phyloP scores from a whole-genome alignment of 1,284 basidiomycete species.

The Sparassis latifolia region DNA sequence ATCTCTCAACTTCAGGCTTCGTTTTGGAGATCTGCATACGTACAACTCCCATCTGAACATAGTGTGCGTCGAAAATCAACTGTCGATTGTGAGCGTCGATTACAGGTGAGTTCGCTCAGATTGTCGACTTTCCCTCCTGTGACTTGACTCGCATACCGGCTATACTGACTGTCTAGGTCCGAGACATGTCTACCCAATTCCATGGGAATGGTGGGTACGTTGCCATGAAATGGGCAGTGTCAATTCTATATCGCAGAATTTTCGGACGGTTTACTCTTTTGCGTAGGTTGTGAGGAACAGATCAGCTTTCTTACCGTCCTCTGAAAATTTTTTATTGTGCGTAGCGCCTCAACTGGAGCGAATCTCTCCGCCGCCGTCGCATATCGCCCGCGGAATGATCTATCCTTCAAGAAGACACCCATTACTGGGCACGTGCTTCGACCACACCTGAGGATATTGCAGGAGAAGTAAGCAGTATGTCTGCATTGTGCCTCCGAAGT shows the following conservation, averaged over 20 bases:
- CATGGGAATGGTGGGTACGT: constrained; percentile 11
- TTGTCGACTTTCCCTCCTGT: not conserved
- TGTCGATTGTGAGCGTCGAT: constrained; percentile 15
- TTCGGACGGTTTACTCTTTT: no score
- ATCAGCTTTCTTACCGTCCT: constrained; percentile 2
- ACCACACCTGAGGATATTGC: constrained; percentile 1
- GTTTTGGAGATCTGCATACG: constrained; percentile 9
- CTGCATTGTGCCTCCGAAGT: not conserved
- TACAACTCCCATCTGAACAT: constrained; percentile 13
- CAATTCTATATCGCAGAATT: no score
- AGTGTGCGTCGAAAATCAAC: constrained; percentile 12
- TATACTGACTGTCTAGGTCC: no score
- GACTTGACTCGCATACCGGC: not conserved
- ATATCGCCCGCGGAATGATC: constrained; percentile 13
- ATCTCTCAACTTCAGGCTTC: constrained; percentile 4
- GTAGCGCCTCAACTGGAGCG: constrained; percentile 15
- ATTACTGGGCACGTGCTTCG: constrained; percentile 15
- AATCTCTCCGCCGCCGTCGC: constrained; percentile 13
- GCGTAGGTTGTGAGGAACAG: constrained; percentile 10
- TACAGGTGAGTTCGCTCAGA: constrained; percentile 11
- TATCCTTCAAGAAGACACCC: constrained; percentile 9
- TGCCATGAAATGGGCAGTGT: constrained; percentile 17
- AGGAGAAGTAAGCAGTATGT: not conserved
- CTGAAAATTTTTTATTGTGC: constrained; percentile 15
- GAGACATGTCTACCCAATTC: constrained; percentile 13